phyloP scores from a whole-genome alignment of 208 protist genomes.

The Leishmania mexicana region DNA sequence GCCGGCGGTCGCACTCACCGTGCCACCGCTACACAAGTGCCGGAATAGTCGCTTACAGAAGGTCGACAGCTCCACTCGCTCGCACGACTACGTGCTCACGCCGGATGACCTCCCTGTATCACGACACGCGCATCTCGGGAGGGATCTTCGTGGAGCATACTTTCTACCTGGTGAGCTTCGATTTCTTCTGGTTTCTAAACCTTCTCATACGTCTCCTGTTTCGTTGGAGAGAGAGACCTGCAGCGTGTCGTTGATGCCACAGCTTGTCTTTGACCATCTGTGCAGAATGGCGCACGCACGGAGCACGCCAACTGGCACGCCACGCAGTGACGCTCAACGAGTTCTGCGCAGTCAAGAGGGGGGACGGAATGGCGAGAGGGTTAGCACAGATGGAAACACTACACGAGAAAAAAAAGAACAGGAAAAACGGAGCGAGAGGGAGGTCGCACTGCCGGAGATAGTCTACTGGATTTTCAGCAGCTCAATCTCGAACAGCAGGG shows the following conservation, averaged over 20 bases:
- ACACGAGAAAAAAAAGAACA: background rate
- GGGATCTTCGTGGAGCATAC: background rate
- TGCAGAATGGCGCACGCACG: background rate
- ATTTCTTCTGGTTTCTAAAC: background rate
- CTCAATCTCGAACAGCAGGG: constrained; percentile 91
- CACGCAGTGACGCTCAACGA: background rate
- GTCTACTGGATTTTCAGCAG: constrained; percentile 65
- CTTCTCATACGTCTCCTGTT: background rate
- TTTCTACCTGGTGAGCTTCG: background rate
- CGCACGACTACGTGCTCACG: background rate
- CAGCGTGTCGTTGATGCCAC: background rate
- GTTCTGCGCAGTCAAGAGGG: background rate
- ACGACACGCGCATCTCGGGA: background rate
- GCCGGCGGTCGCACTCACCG: background rate
- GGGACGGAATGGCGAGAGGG: background rate
- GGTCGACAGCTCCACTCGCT: background rate
- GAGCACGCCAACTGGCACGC: background rate
- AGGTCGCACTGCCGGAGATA: background rate
- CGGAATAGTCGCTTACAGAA: background rate
- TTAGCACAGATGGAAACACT: background rate
- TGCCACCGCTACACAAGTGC: background rate
- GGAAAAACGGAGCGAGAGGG: background rate
- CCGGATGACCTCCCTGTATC: background rate
- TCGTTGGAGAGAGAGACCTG: background rate
- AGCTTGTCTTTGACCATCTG: background rate